Evolutionary conservation across 495 filamentous ascomycete species (phyloP), one percentile per base, ranked within the genome.

Genomic region (Cudoniella acicularis): DNA sequence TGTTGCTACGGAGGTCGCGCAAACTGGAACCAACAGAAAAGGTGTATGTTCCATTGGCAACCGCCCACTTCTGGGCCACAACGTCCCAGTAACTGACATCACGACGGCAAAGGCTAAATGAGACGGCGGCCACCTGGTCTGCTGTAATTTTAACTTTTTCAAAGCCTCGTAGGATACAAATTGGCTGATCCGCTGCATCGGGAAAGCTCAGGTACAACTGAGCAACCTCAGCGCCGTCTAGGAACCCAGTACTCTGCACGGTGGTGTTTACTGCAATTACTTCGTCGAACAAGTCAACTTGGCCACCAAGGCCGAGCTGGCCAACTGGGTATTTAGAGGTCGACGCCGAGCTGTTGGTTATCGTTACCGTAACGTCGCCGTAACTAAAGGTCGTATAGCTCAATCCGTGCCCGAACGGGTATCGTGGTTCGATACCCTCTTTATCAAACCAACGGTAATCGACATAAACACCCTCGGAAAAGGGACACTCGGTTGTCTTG

Each of bases 381-480:
- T 91, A 94, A 22, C 79, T 69, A 66, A 94, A 96, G 8, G 79
- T 91, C n/a, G 91, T 93, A 73, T 96, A 96, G 63, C 83, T 89
- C 58, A 96, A 72, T 46, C 92, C 92, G 69, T 83, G 89, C 10
- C 92, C 92, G 62, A 96, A 96, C 68, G 93, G 89, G 70, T 87
- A 98, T 60, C 90, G 85, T 1, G 92, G 90, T 17, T 82, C 77
- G 30, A 85, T 76, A 30, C 78, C 75, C 73, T 86, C 85, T 16
- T 57, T 57, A 77, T 98, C 93, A 47, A 96, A 88, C 55, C 82
- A 76, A 49, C 91, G 88, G 72, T 98, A 98, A 73, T 96, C 92
- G 71, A 96, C 93, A 73, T 93, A 92, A 23, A 87, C 78, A 42
- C 92, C 92, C 64, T 96, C 91, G 20, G 78, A 77, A 69, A 91